phyloP scores from a whole-genome alignment of 208 protist genomes.

The Leishmania turanica region DNA sequence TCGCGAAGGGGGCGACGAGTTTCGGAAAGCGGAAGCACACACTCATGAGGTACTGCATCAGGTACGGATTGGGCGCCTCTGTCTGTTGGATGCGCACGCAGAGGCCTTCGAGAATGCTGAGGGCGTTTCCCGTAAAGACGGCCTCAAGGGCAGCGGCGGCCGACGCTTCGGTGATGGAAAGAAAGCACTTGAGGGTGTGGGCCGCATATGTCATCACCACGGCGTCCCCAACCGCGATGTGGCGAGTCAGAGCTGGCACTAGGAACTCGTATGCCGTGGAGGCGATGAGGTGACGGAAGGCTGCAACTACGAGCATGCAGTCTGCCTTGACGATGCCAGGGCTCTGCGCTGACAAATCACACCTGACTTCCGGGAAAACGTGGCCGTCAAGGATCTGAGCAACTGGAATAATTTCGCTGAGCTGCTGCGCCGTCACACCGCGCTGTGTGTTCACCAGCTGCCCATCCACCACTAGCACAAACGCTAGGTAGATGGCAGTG shows the following conservation, averaged over 20 bases:
- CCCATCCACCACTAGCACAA: slow-evolving; percentile 83
- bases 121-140: slow-evolving; percentile 50
- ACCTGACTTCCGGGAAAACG: slow-evolving; percentile 91
- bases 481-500: slow-evolving; percentile 96
- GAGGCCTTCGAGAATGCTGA: slow-evolving; percentile 79
- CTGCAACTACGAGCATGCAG: slow-evolving; percentile 94
- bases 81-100: slow-evolving; percentile 68
- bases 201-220: slow-evolving; percentile 96
- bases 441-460: slow-evolving; percentile 65
- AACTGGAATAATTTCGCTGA: slow-evolving; percentile 87
- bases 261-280: slow-evolving; percentile 39
- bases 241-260: slow-evolving; percentile 66
- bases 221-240: slow-evolving; percentile 65
- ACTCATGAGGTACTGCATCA: slow-evolving; percentile 93
- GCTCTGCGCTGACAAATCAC: slow-evolving; percentile 39
- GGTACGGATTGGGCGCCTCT: slow-evolving; percentile 84
- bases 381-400: slow-evolving; percentile 80
- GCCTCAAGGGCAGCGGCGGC: slow-evolving; percentile 40
- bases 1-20: slow-evolving; percentile 54
- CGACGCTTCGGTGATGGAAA: slow-evolving; percentile 56
- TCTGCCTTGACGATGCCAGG: slow-evolving; percentile 94
- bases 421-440: slow-evolving; percentile 47
- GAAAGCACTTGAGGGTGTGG: slow-evolving; percentile 89
- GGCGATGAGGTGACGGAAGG: slow-evolving; percentile 94
- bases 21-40: slow-evolving; percentile 58